Percentiles rank a stretch among this genome's conserved stretches.
These are phyloP conservation scores for Umbellularia californica DNA, from an alignment of 164 flowering plant genomes.

Conservation along the genomic window DNA sequence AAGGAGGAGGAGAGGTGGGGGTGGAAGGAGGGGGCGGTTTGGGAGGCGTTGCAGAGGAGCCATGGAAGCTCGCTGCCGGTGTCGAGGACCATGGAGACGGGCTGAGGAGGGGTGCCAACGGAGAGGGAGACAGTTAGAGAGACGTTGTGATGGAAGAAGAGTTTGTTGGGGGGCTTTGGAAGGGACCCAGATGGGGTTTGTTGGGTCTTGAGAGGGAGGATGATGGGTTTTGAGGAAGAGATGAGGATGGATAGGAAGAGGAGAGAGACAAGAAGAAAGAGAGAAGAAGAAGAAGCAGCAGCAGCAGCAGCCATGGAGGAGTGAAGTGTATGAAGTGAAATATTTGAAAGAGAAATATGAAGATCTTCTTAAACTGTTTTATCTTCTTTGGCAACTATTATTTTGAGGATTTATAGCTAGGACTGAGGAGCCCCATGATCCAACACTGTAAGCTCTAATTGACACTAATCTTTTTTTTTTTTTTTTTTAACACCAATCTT, in stretches of 20 bases:
- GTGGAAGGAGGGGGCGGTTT: slow-evolving; percentile 31
- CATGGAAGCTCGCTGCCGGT: slow-evolving; percentile 92
- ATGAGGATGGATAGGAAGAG: not conserved
- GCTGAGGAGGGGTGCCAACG: slow-evolving; percentile 77
- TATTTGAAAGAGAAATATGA: no score
- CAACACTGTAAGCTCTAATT: no score
- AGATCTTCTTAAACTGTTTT: no score
- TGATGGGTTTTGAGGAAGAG: slow-evolving; percentile 22
- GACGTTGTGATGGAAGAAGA: slow-evolving; percentile 65
- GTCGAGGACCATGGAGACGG: slow-evolving; percentile 73
- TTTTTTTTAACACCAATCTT: no score
- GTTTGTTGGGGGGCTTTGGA: slow-evolving; percentile 36
- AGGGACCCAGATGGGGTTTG: slow-evolving; percentile 28
- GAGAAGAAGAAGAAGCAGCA: not conserved
- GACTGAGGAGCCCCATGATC: no score
- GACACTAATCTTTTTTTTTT: no score
- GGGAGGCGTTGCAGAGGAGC: slow-evolving; percentile 53
- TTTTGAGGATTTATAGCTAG: not conserved
- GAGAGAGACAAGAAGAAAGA: slow-evolving; percentile 6
- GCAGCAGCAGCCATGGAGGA: not conserved
- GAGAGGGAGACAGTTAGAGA: slow-evolving; percentile 54
- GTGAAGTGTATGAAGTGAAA: not conserved
- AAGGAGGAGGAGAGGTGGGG: slow-evolving; percentile 54
- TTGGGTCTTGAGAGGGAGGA: slow-evolving; percentile 53
- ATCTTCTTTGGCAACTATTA: no score